These are phyloP conservation scores for Solanum hybrid DNA, from an alignment of 305 asterid species.

Conservation along the genomic window DNA sequence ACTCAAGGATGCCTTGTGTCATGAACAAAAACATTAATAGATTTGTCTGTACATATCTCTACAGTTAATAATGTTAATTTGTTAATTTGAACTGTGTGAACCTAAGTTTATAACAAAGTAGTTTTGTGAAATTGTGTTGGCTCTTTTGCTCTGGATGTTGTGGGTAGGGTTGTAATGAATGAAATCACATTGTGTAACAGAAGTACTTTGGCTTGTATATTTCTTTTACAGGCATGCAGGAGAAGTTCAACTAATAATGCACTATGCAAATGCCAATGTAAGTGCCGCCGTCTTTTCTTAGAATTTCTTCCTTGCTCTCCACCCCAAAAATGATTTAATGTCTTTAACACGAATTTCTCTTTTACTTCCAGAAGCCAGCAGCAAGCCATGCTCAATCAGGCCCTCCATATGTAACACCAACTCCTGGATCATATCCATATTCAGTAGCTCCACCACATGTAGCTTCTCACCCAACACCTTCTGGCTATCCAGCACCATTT, in stretches of 20 bases:
- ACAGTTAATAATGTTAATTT: background rate
- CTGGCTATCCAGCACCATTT: slow-evolving; percentile 20
- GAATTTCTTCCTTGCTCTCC: background rate
- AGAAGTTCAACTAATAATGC: slow-evolving; percentile 79
- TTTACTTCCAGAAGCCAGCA: no score
- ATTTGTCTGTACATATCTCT: background rate
- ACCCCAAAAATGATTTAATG: slow-evolving; percentile 12
- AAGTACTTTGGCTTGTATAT: background rate
- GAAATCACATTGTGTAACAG: background rate
- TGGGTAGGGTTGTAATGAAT: background rate
- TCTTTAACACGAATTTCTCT: no score
- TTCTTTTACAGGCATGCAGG: slow-evolving; percentile 62
- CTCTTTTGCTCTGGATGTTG: background rate
- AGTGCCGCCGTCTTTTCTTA: slow-evolving; percentile 8
- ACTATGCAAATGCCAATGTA: slow-evolving; percentile 61
- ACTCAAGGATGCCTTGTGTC: background rate
- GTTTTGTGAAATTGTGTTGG: background rate
- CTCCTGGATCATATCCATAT: no score
- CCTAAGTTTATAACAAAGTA: background rate
- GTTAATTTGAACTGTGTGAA: background rate
- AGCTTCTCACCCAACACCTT: slow-evolving; percentile 24
- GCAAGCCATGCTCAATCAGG: no score
- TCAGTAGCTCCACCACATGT: slow-evolving; percentile 12
- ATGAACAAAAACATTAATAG: background rate
- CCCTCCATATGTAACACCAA: no score